phyloP scores from a whole-genome alignment of 306 rosid genomes.

The Fragaria ananassa region DNA sequence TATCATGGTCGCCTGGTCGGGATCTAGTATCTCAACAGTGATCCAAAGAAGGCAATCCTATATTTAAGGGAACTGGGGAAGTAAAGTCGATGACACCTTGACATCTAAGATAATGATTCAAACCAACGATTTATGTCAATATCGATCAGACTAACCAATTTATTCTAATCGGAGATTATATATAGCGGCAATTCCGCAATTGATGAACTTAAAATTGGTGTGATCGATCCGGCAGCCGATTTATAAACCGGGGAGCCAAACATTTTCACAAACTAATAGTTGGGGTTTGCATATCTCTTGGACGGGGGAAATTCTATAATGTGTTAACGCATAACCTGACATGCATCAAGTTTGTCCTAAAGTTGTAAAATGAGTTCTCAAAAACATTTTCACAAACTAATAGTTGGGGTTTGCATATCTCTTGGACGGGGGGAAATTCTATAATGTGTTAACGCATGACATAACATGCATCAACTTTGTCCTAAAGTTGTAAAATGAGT shows the following conservation, averaged over 20 bases:
- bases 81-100: neutral
- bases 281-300: no score
- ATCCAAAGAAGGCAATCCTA: neutral
- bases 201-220: neutral
- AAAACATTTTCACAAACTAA: neutral
- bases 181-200: neutral
- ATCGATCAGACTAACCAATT: neutral
- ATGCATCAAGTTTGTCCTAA: no score
- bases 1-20: neutral
- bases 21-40: neutral
- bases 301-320: no score
- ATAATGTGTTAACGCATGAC: no score
- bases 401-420: no score
- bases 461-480: no score
- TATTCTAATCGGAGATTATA: no score
- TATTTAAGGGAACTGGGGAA: no score
- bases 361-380: no score
- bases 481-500: no score
- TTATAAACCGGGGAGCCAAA: neutral
- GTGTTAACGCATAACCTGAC: no score
- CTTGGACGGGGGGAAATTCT: no score
- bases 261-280: neutral
- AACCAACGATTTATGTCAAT: neutral
- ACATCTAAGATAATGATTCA: neutral
- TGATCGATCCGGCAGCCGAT: neutral